These are phyloP conservation scores for Colletotrichum acutatum DNA, from an alignment of 2,329 filamentous ascomycete genomes.

Conservation along the genomic window DNA sequence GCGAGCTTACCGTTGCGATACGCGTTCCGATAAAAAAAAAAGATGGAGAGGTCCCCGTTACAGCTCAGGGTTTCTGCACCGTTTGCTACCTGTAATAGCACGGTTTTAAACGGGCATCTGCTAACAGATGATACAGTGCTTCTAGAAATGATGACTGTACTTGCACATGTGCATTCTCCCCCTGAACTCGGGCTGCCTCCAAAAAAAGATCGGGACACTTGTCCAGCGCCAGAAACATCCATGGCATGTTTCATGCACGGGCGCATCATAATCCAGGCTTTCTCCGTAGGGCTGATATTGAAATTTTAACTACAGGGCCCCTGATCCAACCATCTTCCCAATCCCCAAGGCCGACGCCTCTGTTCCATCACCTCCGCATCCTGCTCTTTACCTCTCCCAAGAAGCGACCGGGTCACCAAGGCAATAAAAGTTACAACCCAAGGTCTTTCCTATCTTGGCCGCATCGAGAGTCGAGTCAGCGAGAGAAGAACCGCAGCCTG, in stretches of 20 bases:
- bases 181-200: neutral
- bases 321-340: neutral
- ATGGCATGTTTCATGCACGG: conserved; percentile 5
- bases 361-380: no score
- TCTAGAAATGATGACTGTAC: neutral
- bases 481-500: no score
- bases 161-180: neutral
- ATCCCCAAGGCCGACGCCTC: neutral
- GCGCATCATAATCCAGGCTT: neutral
- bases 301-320: neutral
- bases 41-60: neutral
- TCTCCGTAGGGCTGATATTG: conserved; percentile 5
- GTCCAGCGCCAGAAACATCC: neutral
- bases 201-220: conserved; percentile 6
- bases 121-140: neutral
- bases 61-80: neutral
- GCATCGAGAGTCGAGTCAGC: no score
- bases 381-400: no score
- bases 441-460: no score
- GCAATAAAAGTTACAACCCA: no score
- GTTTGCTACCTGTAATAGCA: fast-evolving
- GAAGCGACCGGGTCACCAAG: no score
- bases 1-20: conserved; percentile 12
- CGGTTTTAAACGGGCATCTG: neutral
- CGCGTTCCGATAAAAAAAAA: conserved; percentile 27